Conservation (phyloP, 495 filamentous ascomycete genomes). For the Penicillium coffeae region DNA sequence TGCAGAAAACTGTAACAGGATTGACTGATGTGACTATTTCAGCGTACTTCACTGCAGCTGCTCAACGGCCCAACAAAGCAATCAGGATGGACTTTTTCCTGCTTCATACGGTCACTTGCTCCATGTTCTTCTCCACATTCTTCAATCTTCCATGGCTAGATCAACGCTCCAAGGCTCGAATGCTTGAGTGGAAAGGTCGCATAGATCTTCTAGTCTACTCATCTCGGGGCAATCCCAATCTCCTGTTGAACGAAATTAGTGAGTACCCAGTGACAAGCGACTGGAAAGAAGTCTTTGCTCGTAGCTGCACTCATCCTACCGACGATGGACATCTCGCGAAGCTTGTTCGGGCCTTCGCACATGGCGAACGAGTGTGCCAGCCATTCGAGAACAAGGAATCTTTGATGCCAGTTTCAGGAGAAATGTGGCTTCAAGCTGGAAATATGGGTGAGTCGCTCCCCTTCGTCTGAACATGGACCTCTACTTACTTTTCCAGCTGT, state of each 20-base stretch:
- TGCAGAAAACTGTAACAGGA: too few species aligned
- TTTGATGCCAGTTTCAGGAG: conserved; percentile 53
- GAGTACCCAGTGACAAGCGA: conserved; percentile 39
- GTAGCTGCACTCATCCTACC: conserved; percentile 42
- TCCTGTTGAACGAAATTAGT: conserved; percentile 51
- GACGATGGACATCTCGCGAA: conserved; percentile 84
- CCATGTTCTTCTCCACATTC: conserved; percentile 60
- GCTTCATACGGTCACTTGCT: conserved; percentile 63
- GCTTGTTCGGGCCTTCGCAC: conserved; percentile 60
- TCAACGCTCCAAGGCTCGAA: conserved; percentile 51
- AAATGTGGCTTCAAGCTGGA: conserved; percentile 68
- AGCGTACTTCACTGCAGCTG: conserved; percentile 59
- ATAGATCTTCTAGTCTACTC: conserved; percentile 66
- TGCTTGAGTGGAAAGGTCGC: conserved; percentile 74
- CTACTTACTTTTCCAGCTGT: conserved; percentile 5
- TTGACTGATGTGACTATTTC: too few species aligned
- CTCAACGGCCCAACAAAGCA: conserved; percentile 58
- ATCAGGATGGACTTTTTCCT: conserved; percentile 80
- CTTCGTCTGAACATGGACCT: too few species aligned
- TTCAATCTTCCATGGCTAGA: conserved; percentile 29
- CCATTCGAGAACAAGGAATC: conserved; percentile 33
- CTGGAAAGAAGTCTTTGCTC: conserved; percentile 56
- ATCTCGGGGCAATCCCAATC: conserved; percentile 52
- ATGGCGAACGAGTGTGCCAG: conserved; percentile 50
- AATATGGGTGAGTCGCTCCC: conserved; percentile 55